Percentiles rank a stretch among this genome's conserved stretches.
These are phyloP conservation scores for Rubia tinctorum DNA, from an alignment of 305 asterid genomes.

Conservation along the genomic window DNA sequence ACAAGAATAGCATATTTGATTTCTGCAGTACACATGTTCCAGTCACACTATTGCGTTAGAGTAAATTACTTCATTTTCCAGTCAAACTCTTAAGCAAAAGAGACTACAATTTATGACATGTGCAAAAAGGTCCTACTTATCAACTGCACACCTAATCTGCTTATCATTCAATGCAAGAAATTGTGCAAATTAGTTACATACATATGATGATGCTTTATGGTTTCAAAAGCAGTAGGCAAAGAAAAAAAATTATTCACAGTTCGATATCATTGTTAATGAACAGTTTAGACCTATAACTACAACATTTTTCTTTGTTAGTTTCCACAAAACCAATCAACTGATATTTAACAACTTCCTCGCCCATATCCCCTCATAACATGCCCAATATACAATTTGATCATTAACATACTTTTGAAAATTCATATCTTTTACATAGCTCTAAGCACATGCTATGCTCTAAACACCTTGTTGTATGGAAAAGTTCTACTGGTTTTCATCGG, in stretches of 20 bases:
- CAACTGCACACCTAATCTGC: not conserved
- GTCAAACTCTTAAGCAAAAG: no score
- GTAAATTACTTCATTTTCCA: no score
- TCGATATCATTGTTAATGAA: not conserved
- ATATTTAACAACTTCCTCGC: not conserved
- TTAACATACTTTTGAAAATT: not conserved
- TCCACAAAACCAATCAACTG: not conserved
- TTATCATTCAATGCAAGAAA: not conserved
- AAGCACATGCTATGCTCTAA: not conserved
- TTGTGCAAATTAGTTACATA: not conserved
- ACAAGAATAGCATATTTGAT: no score
- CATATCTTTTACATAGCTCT: not conserved
- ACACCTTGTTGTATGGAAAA: not conserved
- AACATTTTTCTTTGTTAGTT: not conserved
- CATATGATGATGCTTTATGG: not conserved
- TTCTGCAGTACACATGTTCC: no score
- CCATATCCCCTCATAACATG: not conserved
- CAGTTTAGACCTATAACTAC: not conserved
- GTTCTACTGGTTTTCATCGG: not conserved
- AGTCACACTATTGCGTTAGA: no score
- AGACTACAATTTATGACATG: not conserved
- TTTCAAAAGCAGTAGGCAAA: not conserved
- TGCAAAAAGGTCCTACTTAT: not conserved
- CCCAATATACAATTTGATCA: not conserved
- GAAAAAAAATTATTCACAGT: not conserved